These are phyloP conservation scores for Trichocladium uniseriatum DNA, from an alignment of 495 filamentous ascomycete species.

Conservation along the genomic window DNA sequence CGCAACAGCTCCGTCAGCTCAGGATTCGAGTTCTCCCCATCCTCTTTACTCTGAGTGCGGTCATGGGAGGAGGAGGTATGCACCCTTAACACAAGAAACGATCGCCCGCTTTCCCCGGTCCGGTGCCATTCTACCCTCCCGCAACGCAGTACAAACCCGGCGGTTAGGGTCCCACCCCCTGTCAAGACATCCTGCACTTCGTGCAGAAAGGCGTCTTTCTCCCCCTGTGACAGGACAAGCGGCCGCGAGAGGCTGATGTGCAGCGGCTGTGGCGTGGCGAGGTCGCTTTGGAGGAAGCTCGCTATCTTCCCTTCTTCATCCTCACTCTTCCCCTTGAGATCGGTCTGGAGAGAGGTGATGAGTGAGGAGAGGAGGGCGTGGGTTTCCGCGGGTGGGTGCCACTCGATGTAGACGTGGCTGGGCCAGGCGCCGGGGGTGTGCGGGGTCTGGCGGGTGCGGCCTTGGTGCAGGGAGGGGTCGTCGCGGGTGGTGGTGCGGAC, in stretches of 20 bases:
- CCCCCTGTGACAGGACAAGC: conserved; percentile 53
- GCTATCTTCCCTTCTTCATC: conserved; percentile 29
- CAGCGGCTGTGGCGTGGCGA: conserved; percentile 69
- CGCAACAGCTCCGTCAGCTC: conserved; percentile 54
- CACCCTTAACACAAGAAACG: conserved; percentile 74
- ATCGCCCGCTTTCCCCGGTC: conserved; percentile 58
- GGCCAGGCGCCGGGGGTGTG: conserved; percentile 91
- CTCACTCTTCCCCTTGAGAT: neutral
- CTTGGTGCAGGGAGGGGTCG: conserved; percentile 75
- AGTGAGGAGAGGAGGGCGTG: conserved; percentile 44
- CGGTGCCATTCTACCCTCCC: conserved; percentile 33
- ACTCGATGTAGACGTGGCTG: conserved; percentile 87
- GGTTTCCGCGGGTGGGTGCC: conserved; percentile 58
- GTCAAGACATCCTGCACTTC: conserved; percentile 26
- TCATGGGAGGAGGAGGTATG: too few relatives aligned
- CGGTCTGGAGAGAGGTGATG: conserved; percentile 32
- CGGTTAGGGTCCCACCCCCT: conserved; percentile 11
- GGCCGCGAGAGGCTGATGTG: conserved; percentile 85
- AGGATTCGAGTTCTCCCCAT: conserved; percentile 26
- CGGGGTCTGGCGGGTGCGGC: conserved; percentile 68
- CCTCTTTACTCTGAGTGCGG: neutral
- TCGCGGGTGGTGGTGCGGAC: conserved; percentile 66
- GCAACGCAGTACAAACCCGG: conserved; percentile 29
- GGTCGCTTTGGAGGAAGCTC: conserved; percentile 62
- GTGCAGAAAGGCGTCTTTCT: conserved; percentile 54